These are phyloP conservation scores for Flueggea neowawraea DNA, from an alignment of 441 rosid species.

Conservation along the genomic window DNA sequence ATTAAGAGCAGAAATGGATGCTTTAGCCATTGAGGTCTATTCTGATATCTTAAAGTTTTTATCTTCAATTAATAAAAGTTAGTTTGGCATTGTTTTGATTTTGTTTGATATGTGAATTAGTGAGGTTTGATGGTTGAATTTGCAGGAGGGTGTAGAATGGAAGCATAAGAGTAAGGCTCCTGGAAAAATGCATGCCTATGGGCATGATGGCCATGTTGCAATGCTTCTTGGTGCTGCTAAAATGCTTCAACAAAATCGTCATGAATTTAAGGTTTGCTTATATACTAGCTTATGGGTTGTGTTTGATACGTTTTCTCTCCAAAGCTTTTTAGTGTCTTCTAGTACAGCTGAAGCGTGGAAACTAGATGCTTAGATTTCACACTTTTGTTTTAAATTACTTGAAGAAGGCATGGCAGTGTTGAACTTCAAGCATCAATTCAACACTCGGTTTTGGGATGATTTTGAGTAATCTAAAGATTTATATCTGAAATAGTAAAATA, in stretches of 20 bases:
- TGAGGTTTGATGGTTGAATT: neutral
- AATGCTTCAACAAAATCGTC: conserved; percentile 47
- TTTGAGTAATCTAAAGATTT: no score
- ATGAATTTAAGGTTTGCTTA: conserved; percentile 43
- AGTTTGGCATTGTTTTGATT: conserved; percentile 2
- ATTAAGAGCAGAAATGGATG: conserved; percentile 81
- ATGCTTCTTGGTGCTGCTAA: conserved; percentile 80
- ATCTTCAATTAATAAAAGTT: neutral
- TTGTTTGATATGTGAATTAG: conserved; percentile 8
- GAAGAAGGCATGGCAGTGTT: no score
- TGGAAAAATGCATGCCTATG: conserved; percentile 84
- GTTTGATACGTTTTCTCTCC: no score
- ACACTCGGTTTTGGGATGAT: no score
- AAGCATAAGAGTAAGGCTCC: conserved; percentile 65
- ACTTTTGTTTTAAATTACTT: no score
- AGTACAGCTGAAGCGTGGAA: no score
- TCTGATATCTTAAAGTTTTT: neutral
- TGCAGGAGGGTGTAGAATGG: conserved; percentile 74
- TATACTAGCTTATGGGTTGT: neutral
- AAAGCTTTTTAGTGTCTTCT: no score
- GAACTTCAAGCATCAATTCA: no score
- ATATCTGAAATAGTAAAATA: no score
- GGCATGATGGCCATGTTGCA: conserved; percentile 72
- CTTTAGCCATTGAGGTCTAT: conserved; percentile 63
- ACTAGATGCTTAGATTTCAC: no score